These are phyloP conservation scores for Chaetomiaceae sp. DNA, from an alignment of 2,329 filamentous ascomycete species.

Conservation along the genomic window DNA sequence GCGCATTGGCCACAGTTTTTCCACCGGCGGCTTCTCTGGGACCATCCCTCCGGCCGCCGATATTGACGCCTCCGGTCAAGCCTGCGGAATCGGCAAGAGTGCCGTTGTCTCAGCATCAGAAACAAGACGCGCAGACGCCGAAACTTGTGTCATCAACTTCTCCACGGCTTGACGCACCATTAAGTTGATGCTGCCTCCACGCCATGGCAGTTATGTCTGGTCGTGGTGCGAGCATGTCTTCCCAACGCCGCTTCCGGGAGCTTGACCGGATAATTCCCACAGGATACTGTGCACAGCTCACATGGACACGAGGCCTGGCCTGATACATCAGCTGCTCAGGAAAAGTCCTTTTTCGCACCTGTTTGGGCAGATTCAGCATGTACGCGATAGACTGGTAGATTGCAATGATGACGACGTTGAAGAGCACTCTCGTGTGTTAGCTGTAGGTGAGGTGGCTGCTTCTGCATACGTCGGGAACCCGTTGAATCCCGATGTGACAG, in stretches of 20 bases:
- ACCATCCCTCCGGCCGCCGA: constrained; percentile 51
- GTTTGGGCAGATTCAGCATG: background rate
- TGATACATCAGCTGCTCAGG: too few relatives aligned
- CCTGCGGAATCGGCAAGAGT: constrained; percentile 32
- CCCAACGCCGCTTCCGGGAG: too few relatives aligned
- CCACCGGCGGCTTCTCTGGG: constrained; percentile 53
- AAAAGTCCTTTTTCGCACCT: too few relatives aligned
- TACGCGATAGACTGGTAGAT: background rate
- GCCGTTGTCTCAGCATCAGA: constrained; percentile 5
- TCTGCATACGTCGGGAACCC: background rate
- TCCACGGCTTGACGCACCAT: background rate
- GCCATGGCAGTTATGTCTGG: background rate
- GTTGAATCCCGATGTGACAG: background rate
- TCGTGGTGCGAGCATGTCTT: background rate
- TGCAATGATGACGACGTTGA: background rate
- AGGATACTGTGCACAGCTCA: too few relatives aligned
- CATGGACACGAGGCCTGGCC: too few relatives aligned
- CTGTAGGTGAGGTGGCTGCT: too few relatives aligned
- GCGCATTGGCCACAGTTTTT: constrained; percentile 40
- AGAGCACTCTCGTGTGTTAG: too few relatives aligned
- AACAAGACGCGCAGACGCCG: background rate
- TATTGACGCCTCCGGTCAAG: constrained; percentile 57
- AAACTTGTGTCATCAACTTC: constrained; percentile 1
- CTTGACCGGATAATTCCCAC: too few relatives aligned
- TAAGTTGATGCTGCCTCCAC: background rate